These are phyloP conservation scores for Phytophthora sojae DNA, from an alignment of 352 stramenopile species.

Conservation along the genomic window DNA sequence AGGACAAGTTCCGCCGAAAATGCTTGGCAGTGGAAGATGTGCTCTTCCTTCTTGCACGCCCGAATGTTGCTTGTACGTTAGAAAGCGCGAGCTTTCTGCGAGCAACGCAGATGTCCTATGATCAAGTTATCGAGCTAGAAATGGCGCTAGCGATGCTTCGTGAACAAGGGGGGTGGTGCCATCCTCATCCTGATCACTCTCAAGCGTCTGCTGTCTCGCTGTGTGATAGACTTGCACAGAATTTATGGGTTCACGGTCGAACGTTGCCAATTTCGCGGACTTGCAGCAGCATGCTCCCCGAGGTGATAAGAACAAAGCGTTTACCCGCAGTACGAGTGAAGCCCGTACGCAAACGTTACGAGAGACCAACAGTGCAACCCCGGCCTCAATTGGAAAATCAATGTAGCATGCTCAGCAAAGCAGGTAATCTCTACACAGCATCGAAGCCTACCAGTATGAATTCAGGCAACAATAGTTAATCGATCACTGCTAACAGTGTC, in stretches of 20 bases:
- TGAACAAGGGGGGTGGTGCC: conserved; percentile 36
- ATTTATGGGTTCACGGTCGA: conserved; percentile 27
- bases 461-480: too few relatives aligned
- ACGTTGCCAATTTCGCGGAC: neutral
- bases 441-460: neutral
- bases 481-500: neutral
- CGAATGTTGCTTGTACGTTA: conserved; percentile 46
- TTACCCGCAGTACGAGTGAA: neutral
- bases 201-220: conserved; percentile 13
- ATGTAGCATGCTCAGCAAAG: neutral
- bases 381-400: neutral
- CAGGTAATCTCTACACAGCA: neutral
- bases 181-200: conserved; percentile 50
- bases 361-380: neutral
- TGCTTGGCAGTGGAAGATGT: conserved; percentile 48
- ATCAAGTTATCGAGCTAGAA: conserved; percentile 70
- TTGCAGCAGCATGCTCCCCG: conserved; percentile 8
- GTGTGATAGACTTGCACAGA: conserved; percentile 26
- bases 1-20: conserved; percentile 59
- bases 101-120: conserved; percentile 37
- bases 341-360: neutral
- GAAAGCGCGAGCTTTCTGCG: conserved; percentile 57
- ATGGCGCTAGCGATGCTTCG: conserved; percentile 45
- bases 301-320: conserved; percentile 15
- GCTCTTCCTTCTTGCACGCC: conserved; percentile 55